Conservation (phyloP, 202 grass and related monocot species). For the Schoenoplectus tabernaemontani region DNA sequence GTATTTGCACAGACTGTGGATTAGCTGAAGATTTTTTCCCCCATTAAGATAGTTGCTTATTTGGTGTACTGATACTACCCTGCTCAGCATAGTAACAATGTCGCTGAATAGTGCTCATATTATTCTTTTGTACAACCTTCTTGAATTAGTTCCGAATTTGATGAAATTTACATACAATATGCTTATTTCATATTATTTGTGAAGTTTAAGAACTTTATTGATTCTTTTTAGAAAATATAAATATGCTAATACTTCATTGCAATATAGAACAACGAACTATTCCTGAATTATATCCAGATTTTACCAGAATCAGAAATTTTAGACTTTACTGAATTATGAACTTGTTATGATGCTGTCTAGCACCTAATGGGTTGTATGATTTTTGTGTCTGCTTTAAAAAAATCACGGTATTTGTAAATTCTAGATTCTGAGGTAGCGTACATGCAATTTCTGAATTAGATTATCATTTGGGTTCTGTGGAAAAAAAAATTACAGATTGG, state of each 20-base stretch:
- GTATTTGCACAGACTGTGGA: not conserved
- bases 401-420: not conserved
- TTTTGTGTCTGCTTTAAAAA: not conserved
- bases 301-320: not conserved
- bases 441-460: not conserved
- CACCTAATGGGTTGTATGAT: not conserved
- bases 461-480: not conserved
- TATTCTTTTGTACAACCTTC: not conserved
- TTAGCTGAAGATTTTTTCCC: not conserved
- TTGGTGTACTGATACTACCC: not conserved
- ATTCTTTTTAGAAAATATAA: not conserved
- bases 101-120: not conserved
- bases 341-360: not conserved
- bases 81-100: not conserved
- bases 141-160: not conserved
- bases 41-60: not conserved
- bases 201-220: not conserved
- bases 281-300: not conserved
- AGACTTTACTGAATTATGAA: not conserved
- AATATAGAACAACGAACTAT: not conserved
- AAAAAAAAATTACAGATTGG: constrained; percentile 52
- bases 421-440: not conserved
- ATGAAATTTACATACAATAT: not conserved
- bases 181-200: not conserved
- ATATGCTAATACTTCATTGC: not conserved